These are phyloP conservation scores for Xerocomellus chrysenteron DNA, from an alignment of 768 basidiomycete genomes.

Conservation along the genomic window DNA sequence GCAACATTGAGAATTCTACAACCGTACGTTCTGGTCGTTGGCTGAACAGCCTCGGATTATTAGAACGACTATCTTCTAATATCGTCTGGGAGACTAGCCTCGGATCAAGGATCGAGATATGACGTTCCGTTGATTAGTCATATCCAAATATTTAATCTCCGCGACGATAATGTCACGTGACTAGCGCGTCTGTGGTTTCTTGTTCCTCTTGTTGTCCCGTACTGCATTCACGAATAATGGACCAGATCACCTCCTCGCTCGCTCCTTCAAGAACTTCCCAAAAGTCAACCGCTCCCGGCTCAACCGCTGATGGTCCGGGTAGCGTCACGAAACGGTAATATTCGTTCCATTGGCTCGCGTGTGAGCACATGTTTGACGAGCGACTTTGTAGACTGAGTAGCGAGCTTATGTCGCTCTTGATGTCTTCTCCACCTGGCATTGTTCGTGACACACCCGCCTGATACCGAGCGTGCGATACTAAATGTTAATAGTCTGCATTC, in stretches of 20 bases:
- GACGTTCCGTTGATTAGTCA: not conserved
- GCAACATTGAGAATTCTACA: no score
- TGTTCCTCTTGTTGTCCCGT: slow-evolving; percentile 4
- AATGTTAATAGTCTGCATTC: slow-evolving; percentile 69
- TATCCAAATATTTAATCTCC: not conserved
- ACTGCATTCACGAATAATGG: slow-evolving; percentile 47
- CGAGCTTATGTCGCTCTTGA: slow-evolving; percentile 90
- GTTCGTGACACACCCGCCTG: slow-evolving; percentile 43
- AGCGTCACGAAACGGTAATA: slow-evolving; percentile 81
- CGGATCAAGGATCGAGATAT: no score
- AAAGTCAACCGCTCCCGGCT: slow-evolving; percentile 56
- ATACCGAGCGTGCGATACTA: not conserved
- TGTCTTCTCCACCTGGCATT: slow-evolving; percentile 87
- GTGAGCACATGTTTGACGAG: slow-evolving; percentile 3
- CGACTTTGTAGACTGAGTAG: slow-evolving; percentile 56
- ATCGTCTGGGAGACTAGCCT: no score
- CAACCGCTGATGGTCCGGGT: slow-evolving; percentile 59
- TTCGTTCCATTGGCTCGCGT: not conserved
- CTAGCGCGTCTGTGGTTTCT: slow-evolving; percentile 29
- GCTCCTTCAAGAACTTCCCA: slow-evolving; percentile 55
- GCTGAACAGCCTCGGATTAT: no score
- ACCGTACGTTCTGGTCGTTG: no score
- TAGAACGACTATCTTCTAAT: no score
- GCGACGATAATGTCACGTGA: slow-evolving; percentile 23
- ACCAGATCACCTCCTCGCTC: slow-evolving; percentile 65